Percentiles rank a stretch among this genome's conserved stretches.
phyloP scores from a whole-genome alignment of 352 stramenopile species.

The Phytophthora sp. region DNA sequence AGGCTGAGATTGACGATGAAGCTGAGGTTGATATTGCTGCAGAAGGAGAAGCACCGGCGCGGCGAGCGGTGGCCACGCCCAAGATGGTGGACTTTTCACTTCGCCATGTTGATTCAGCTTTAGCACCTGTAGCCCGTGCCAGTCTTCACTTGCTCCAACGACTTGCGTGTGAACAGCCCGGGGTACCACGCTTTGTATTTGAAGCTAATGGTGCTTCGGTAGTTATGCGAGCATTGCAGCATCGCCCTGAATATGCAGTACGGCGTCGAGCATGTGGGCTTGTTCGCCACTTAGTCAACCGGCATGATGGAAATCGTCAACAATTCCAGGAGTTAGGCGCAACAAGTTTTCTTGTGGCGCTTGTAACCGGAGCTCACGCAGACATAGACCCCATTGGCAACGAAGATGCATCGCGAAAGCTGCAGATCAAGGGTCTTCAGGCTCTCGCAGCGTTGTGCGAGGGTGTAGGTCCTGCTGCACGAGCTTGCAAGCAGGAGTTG shows the following conservation, averaged over 20 bases:
- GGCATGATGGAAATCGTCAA: constrained; percentile 52
- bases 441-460: constrained; percentile 56
- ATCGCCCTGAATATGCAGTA: constrained; percentile 20
- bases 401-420: constrained; percentile 15
- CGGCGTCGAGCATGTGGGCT: constrained; percentile 46
- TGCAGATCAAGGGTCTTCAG: constrained; percentile 58
- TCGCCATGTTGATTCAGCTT: constrained; percentile 42
- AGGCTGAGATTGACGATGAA: constrained; percentile 34
- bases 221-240: constrained; percentile 59
- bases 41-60: constrained; percentile 33
- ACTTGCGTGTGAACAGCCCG: constrained; percentile 40
- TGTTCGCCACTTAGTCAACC: constrained; percentile 54
- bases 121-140: constrained; percentile 35
- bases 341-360: constrained; percentile 40
- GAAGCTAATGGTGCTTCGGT: constrained; percentile 32
- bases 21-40: constrained; percentile 7
- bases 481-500: constrained; percentile 60
- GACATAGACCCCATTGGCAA: not conserved
- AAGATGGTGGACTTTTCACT: constrained; percentile 64
- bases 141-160: constrained; percentile 68
- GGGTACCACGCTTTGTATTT: constrained; percentile 48
- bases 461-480: constrained; percentile 33
- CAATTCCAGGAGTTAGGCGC: constrained; percentile 62
- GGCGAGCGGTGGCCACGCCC: constrained; percentile 43
- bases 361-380: constrained; percentile 17